Conservation (phyloP, 495 filamentous ascomycete species). For the Annulohypoxylon moriforme region DNA sequence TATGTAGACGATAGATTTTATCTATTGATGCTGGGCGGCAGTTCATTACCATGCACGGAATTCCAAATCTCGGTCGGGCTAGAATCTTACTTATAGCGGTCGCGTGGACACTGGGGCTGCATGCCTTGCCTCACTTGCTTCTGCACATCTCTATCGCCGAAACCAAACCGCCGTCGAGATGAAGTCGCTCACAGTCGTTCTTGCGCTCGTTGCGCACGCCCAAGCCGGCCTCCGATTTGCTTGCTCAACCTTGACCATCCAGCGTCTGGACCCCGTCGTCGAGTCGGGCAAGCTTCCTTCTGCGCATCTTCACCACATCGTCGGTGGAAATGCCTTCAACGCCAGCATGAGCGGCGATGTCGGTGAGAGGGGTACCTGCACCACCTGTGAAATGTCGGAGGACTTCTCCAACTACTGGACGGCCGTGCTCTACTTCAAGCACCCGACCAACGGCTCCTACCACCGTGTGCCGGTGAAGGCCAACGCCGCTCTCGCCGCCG, state of each 20-base stretch:
- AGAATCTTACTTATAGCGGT: slow-evolving; percentile 42
- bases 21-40: slow-evolving; percentile 20
- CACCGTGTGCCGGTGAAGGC: slow-evolving; percentile 56
- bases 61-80: background rate
- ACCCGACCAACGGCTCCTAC: slow-evolving; percentile 60
- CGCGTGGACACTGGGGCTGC: slow-evolving; percentile 18
- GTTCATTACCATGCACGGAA: slow-evolving; percentile 14
- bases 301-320: slow-evolving; percentile 60
- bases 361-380: slow-evolving; percentile 53
- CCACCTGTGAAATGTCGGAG: slow-evolving; percentile 58
- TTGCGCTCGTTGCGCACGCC: slow-evolving; percentile 53
- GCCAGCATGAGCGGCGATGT: slow-evolving; percentile 58
- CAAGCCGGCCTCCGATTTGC: slow-evolving; percentile 60
- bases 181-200: slow-evolving; percentile 57
- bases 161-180: slow-evolving; percentile 46
- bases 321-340: slow-evolving; percentile 61
- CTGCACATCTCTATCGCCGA: slow-evolving; percentile 34
- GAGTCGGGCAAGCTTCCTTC: slow-evolving; percentile 54
- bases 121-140: slow-evolving; percentile 23
- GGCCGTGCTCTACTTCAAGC: slow-evolving; percentile 62
- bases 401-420: slow-evolving; percentile 63
- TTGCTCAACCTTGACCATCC: slow-evolving; percentile 58
- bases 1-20: slow-evolving; percentile 20
- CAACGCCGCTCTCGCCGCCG: slow-evolving; percentile 56
- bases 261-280: slow-evolving; percentile 59